Conservation (phyloP, 305 asterid genomes). For the Rubia tinctorum region DNA sequence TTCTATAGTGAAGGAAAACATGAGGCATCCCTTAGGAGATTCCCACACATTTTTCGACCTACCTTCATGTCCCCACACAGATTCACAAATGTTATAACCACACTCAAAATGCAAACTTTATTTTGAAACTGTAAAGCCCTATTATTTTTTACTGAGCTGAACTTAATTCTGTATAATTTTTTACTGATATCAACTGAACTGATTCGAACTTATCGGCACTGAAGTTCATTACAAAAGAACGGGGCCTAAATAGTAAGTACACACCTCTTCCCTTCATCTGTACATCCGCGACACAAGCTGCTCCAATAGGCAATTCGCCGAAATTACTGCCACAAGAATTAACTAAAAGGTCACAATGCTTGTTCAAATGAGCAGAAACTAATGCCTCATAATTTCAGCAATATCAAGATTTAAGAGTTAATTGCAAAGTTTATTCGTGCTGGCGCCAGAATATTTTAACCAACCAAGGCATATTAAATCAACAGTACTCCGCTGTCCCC, state of each 20-base stretch:
- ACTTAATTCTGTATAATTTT: no score
- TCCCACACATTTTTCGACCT: conserved; percentile 85
- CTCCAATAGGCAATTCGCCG: conserved; percentile 66
- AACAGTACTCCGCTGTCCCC: no score
- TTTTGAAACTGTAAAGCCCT: background rate
- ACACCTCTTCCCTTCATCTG: conserved; percentile 93
- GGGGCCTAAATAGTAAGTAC: no score
- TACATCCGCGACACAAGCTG: conserved; percentile 85
- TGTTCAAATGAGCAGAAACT: background rate
- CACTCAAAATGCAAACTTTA: background rate
- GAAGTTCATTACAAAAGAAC: no score
- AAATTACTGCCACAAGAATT: conserved; percentile 56
- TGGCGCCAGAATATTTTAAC: no score
- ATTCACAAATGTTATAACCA: conserved; percentile 12
- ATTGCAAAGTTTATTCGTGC: no score
- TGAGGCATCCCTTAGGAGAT: conserved; percentile 93
- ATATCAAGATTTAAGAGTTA: background rate
- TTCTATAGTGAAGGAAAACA: conserved; percentile 86
- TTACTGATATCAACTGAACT: no score
- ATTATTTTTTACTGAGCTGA: no score
- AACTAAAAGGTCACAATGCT: background rate
- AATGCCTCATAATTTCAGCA: background rate
- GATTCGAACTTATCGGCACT: no score
- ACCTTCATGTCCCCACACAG: conserved; percentile 41
- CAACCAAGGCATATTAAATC: no score